phyloP scores from a whole-genome alignment of 352 stramenopile species.

The Phytophthora hibernalis region DNA sequence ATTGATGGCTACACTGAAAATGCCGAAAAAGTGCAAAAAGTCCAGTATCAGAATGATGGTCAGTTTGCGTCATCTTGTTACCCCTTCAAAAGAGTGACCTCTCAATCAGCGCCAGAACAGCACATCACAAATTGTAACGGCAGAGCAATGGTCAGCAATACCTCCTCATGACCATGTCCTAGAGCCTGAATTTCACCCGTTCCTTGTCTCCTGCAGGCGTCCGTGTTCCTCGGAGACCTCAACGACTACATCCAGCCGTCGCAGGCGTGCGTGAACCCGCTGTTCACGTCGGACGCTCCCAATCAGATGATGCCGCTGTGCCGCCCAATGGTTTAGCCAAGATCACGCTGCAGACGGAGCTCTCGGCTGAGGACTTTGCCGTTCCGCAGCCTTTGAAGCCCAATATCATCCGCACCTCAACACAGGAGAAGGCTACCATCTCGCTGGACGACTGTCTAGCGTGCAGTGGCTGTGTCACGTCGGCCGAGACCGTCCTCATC shows the following conservation, averaged over 20 bases:
- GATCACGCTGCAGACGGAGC: slow-evolving; percentile 82
- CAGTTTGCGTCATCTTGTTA: slow-evolving; percentile 2
- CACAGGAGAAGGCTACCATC: slow-evolving; percentile 91
- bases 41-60: slow-evolving; percentile 6
- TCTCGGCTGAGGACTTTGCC: slow-evolving; percentile 64
- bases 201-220: slow-evolving; percentile 53
- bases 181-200: background rate
- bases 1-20: too few species aligned
- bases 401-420: slow-evolving; percentile 81
- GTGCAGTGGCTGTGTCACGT: slow-evolving; percentile 97
- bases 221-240: slow-evolving; percentile 93
- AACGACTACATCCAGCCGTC: slow-evolving; percentile 95
- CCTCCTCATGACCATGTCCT: too few species aligned
- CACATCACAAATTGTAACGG: slow-evolving; percentile 14
- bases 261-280: slow-evolving; percentile 94
- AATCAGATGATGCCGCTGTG: background rate
- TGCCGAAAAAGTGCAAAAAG: too few species aligned
- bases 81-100: background rate
- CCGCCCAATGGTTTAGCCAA: slow-evolving; percentile 56
- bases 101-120: too few species aligned
- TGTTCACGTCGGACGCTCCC: slow-evolving; percentile 78
- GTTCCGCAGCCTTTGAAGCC: slow-evolving; percentile 54
- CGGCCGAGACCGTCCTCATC: slow-evolving; percentile 98
- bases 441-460: slow-evolving; percentile 97
- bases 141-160: slow-evolving; percentile 31